Evolutionary conservation across 2,329 filamentous ascomycete genomes (phyloP), one percentile per base, ranked within the genome.

Genomic region (Teratosphaeria zuluensis): DNA sequence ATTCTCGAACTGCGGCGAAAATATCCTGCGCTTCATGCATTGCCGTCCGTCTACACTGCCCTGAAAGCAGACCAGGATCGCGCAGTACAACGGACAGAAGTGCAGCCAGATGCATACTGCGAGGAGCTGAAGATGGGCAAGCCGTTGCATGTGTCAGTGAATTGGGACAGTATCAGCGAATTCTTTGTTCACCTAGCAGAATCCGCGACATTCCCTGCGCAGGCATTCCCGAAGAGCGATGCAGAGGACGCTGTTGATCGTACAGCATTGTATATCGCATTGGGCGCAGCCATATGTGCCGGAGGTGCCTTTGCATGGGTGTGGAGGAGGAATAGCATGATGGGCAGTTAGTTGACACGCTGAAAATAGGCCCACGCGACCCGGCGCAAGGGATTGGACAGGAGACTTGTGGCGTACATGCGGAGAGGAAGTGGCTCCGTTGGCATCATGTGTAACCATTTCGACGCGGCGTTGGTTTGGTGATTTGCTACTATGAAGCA

Each of bases 21-120:
- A 67, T 88, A 92, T 65, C 85, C 90, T 0, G 87, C 94, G 58
- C 81, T 99, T 2, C 89, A 95, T 70, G 86, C 90, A n/a, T 78
- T 99, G 31, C 94, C 94, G 0, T 87, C 90, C 8, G 87, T 99
- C 7, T 99, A 95, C 71, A 90, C 90, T 1, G 94, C 92, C 0
- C 79, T 97, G 60, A 99, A 99, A 74, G 94, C 94, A 2, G 94
- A 99, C 73, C 85, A 88, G 65, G 94, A 99, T 73, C 95, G 96
- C 73, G 95, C 92, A 3, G 96, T 91, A n/a, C 94, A 99, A 75
- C 84, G 94, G 60, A 88, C 89, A 61, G 90, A 96, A 72, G 77
- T 87, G 63, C 92, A 96, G 73, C 94, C 94, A 1, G 94, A 99
- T 70, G 87, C 91, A 63, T 96, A 96, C 74, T 95, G 92, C 0